Conservation (phyloP, 768 basidiomycete genomes). For the Leccinum imitatum region DNA sequence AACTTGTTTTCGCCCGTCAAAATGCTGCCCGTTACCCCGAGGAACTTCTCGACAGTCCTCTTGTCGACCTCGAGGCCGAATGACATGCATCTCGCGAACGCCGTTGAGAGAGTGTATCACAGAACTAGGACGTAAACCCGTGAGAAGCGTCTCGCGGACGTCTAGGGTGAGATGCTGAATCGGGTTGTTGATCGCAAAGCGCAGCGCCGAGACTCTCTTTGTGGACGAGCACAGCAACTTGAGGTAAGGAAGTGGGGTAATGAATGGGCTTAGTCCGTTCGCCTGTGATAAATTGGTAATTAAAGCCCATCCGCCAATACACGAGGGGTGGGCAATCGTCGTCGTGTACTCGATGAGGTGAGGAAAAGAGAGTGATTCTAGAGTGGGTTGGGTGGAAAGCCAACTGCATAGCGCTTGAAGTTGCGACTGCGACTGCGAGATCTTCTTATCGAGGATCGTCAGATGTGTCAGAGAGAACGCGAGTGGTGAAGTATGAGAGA, state of each 20-base stretch:
- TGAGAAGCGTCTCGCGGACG: constrained; percentile 30
- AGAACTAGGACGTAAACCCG: constrained; percentile 28
- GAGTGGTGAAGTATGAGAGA: constrained; percentile 19
- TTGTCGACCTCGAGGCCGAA: constrained; percentile 34
- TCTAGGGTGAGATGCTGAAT: constrained; percentile 25
- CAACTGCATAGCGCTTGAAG: constrained; percentile 21
- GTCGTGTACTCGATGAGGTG: constrained; percentile 19
- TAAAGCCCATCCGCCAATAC: constrained; percentile 13
- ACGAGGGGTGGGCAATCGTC: neutral
- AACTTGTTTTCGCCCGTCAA: constrained; percentile 16
- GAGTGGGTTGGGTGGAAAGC: constrained; percentile 25
- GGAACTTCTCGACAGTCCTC: constrained; percentile 33
- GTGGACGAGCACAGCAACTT: constrained; percentile 29
- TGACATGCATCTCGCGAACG: constrained; percentile 29
- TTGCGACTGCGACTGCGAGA: constrained; percentile 21
- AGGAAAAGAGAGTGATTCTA: constrained; percentile 31
- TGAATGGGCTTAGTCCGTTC: neutral
- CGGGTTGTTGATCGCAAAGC: constrained; percentile 14
- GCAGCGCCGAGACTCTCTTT: constrained; percentile 20
- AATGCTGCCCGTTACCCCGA: constrained; percentile 25
- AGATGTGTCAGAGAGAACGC: constrained; percentile 25
- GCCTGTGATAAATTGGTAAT: neutral
- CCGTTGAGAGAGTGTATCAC: constrained; percentile 29
- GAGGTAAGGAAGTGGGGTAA: constrained; percentile 25
- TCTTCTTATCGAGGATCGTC: constrained; percentile 29